phyloP scores from a whole-genome alignment of 257 asterid genomes.

The Asclepias syriaca region DNA sequence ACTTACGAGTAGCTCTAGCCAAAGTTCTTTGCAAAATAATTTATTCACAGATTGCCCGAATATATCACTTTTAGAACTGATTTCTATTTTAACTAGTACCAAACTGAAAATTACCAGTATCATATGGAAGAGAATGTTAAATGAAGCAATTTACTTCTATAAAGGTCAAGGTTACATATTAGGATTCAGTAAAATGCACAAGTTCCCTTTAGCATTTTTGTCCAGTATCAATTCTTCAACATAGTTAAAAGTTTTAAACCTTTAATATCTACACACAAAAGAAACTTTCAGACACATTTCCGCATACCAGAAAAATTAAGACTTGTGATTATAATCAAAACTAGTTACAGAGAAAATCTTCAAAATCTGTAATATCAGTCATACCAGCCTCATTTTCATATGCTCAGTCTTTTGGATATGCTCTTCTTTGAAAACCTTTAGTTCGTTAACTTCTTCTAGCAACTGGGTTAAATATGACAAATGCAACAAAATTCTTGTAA shows the following conservation, averaged over 20 bases:
- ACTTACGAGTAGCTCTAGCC: too few relatives aligned
- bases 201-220: neutral
- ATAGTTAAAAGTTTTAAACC: neutral
- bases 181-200: neutral
- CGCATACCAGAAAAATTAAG: neutral
- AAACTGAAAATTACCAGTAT: too few relatives aligned
- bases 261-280: neutral
- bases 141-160: neutral
- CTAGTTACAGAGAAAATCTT: neutral
- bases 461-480: constrained; percentile 33
- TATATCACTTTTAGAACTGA: neutral
- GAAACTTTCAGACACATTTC: neutral
- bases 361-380: neutral
- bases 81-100: neutral
- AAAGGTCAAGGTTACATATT: neutral
- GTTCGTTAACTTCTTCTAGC: constrained; percentile 46
- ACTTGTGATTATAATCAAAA: neutral
- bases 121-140: neutral
- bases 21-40: neutral
- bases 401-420: constrained; percentile 38
- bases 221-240: neutral
- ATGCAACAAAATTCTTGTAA: neutral
- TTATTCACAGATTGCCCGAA: neutral
- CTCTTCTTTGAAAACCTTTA: constrained; percentile 39
- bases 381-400: constrained; percentile 67